Conservation (phyloP, 306 rosid genomes). For the Lagenaria siceraria region DNA sequence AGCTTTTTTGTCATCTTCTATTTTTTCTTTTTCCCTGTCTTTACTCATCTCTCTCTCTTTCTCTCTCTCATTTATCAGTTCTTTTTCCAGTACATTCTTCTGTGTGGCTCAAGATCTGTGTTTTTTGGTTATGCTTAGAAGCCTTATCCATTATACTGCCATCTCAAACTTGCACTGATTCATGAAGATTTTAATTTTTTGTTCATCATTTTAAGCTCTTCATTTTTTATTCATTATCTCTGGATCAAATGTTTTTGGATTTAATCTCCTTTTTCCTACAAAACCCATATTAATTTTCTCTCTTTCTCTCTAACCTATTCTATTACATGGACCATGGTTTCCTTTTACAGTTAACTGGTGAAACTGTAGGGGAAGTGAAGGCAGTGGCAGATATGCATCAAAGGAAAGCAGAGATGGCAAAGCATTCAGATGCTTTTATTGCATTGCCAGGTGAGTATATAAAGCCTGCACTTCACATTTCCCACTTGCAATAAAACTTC, state of each 20-base stretch:
- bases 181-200: conserved; percentile 13
- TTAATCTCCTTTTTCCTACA: conserved; percentile 24
- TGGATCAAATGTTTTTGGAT: conserved; percentile 12
- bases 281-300: conserved; percentile 30
- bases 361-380: conserved; percentile 95
- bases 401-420: conserved; percentile 99
- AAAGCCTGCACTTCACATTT: conserved; percentile 1
- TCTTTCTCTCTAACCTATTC: conserved; percentile 15
- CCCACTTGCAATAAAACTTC: background rate
- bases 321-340: conserved; percentile 16
- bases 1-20: background rate
- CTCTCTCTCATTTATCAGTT: background rate
- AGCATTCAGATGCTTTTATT: conserved; percentile 97
- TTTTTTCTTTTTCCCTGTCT: background rate
- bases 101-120: background rate
- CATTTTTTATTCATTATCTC: conserved; percentile 3
- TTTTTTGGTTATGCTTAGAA: background rate
- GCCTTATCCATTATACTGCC: background rate
- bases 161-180: background rate
- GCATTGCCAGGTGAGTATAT: conserved; percentile 84
- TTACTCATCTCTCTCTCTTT: background rate
- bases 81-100: background rate
- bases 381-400: conserved; percentile 98
- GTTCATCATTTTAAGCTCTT: conserved; percentile 9
- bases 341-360: conserved; percentile 83